Evolutionary conservation across 208 protist genomes (phyloP).

Genomic region (Leishmania major): DNA sequence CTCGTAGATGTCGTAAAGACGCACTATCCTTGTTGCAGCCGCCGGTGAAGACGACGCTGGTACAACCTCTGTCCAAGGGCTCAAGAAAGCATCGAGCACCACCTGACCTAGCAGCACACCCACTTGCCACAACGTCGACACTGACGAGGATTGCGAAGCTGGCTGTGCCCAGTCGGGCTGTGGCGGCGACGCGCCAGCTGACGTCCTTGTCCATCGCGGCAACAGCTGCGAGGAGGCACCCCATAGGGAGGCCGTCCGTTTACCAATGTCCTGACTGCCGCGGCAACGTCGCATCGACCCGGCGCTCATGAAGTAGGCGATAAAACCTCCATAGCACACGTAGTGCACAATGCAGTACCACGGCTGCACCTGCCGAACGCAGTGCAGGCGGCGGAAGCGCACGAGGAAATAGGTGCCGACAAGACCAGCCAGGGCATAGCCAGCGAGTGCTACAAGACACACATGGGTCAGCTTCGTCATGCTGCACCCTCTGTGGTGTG

Average conservation of each 20-base stretch:
- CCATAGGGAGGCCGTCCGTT: not conserved
- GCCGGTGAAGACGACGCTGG: too few species aligned
- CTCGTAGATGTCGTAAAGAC: not conserved
- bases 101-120: not conserved
- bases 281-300: not conserved
- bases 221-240: not conserved
- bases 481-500: not conserved
- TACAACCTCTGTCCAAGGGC: conserved; percentile 2
- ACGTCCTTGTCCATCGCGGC: not conserved
- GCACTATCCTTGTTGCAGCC: not conserved
- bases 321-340: conserved; percentile 21
- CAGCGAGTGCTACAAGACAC: conserved; percentile 4
- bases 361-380: conserved; percentile 28
- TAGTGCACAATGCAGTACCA: conserved; percentile 22
- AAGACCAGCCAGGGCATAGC: conserved; percentile 7
- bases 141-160: not conserved
- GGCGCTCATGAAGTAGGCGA: conserved; percentile 16
- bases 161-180: not conserved
- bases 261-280: not conserved
- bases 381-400: conserved; percentile 22
- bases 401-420: conserved; percentile 12
- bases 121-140: not conserved
- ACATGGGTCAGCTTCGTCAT: not conserved
- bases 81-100: conserved; percentile 10
- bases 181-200: not conserved